Base-by-base conservation (phyloP, 1,284 basidiomycete species). In the Amylostereum areolatum region DNA sequence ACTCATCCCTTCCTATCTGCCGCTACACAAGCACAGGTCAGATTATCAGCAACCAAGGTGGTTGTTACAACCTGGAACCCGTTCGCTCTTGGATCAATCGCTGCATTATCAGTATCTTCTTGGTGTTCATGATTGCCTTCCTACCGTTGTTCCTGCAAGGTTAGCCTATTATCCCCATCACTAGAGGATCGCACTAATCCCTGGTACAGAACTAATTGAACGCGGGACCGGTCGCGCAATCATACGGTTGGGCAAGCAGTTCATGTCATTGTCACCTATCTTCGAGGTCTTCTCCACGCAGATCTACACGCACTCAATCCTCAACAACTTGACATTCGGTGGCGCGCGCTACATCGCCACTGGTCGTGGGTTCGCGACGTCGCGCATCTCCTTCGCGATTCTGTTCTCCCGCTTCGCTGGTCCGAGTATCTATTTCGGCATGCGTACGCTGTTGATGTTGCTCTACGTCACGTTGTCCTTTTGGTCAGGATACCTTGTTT, bases 331-430 rank as follows among this genome's bases (percentile, higher is more conserved):
- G 72, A 94, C 91, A 3, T 96, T 96, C 55, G 94, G 94, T 69
- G 94, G 94, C 52, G 94, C 94, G 46, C 83, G 94, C 53, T 97
- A 97, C 69, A 97, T 97, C 59, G 93, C 94, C n/a, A 97, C 94
- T n/a, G 94, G 94, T 51, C 90, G 94, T 79, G 94, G 94, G 40
- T 97, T 97, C 64, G 94, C 94, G 12, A 97, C 94, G 5, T 90
- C 91, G 24, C 80, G 94, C 50, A 91, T 96, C 56, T 89, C 86
- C 55, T 97, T 97, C 75, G 88, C 83, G 63, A 94, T 94, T 57
- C 73, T 97, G 24, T 95, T 93, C 73, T 97, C 94, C 56, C 89
- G 94, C 51, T 97, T 97, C 68, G 94, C 94, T 40, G 94, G 94
- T 4, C 94, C 94, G 4, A 93, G 90, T 59, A 96, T 97, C 68